Percentiles rank a stretch among this genome's conserved stretches.
phyloP scores from a whole-genome alignment of 441 rosid species.

The Erysimum cheiri region DNA sequence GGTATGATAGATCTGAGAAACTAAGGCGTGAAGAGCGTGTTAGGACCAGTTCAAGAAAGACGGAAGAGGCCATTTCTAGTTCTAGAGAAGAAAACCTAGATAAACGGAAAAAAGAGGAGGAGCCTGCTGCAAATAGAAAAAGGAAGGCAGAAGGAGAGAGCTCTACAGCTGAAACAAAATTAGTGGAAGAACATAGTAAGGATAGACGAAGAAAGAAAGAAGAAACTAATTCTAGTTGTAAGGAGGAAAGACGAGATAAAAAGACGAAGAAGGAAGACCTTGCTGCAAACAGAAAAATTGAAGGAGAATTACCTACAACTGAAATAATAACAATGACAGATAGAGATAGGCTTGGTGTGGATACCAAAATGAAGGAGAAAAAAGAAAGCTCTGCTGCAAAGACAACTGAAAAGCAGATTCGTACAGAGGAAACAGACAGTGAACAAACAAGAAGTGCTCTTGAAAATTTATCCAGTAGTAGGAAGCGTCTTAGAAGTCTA shows the following conservation, averaged over 20 bases:
- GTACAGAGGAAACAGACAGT: slow-evolving; percentile 47
- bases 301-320: slow-evolving; percentile 38
- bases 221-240: slow-evolving; percentile 40
- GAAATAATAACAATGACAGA: slow-evolving; percentile 41
- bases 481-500: slow-evolving; percentile 58
- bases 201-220: slow-evolving; percentile 49
- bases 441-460: slow-evolving; percentile 43
- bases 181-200: slow-evolving; percentile 49
- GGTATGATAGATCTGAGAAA: slow-evolving; percentile 36
- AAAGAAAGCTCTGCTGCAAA: no score
- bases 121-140: slow-evolving; percentile 37
- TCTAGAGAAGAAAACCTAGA: slow-evolving; percentile 25
- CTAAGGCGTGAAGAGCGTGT: slow-evolving; percentile 42
- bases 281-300: slow-evolving; percentile 40
- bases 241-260: slow-evolving; percentile 46
- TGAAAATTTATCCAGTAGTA: slow-evolving; percentile 48
- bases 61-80: slow-evolving; percentile 43
- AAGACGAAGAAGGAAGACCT: slow-evolving; percentile 44
- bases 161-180: slow-evolving; percentile 25
- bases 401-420: slow-evolving; percentile 47
- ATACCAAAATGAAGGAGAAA: no score
- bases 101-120: slow-evolving; percentile 46
- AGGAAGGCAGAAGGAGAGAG: slow-evolving; percentile 33
- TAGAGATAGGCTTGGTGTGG: slow-evolving; percentile 33
- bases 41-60: slow-evolving; percentile 47